phyloP scores from a whole-genome alignment of 78 protist genomes.

The Dictyostelium firmibasis region DNA sequence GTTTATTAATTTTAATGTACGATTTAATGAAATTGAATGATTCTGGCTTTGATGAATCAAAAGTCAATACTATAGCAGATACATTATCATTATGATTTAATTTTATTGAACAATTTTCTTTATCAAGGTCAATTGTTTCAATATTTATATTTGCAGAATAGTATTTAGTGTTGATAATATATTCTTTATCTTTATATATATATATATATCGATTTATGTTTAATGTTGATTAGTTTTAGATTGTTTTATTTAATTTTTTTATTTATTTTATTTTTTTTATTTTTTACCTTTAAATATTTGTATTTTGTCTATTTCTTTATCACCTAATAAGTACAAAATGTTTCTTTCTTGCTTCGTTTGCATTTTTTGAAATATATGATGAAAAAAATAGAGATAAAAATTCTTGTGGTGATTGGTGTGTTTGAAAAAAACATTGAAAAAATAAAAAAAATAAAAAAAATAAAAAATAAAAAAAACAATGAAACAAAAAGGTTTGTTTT shows the following conservation, averaged over 20 bases:
- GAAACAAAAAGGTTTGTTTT: neutral
- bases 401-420: neutral
- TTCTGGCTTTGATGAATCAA: conserved; percentile 26
- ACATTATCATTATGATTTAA: neutral
- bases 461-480: too few species aligned
- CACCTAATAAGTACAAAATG: neutral
- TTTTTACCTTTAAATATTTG: neutral
- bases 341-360: neutral
- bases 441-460: too few species aligned
- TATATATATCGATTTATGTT: neutral
- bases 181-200: neutral
- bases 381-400: neutral
- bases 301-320: neutral
- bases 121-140: neutral
- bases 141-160: neutral
- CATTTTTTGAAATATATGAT: neutral
- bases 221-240: neutral
- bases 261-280: neutral
- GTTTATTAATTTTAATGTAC: neutral
- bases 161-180: neutral
- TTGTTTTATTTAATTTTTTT: neutral
- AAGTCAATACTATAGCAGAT: neutral
- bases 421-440: neutral
- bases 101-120: neutral
- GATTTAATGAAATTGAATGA: neutral